Percentiles rank a stretch among this genome's conserved stretches.
Evolutionary conservation across 441 rosid species (phyloP).

Genomic region (Corymbia calophylla): DNA sequence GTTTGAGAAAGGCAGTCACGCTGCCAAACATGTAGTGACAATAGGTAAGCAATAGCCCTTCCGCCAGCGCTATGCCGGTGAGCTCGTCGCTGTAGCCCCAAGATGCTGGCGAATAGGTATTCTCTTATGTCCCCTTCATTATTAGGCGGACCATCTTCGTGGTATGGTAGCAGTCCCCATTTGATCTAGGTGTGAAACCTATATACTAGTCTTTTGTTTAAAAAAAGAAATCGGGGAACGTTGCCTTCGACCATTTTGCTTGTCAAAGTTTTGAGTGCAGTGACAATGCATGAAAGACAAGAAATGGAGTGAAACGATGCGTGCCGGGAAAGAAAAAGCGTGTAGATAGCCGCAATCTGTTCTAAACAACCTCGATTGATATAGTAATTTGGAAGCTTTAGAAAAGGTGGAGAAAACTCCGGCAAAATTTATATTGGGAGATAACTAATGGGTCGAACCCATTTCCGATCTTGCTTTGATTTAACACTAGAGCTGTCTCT

Average conservation of each 20-base stretch:
- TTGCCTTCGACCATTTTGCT: background rate
- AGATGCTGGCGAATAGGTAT: background rate
- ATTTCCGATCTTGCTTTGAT: background rate
- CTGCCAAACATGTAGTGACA: background rate
- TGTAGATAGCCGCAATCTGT: background rate
- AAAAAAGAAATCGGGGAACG: background rate
- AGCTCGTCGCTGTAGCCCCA: background rate
- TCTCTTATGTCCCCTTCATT: background rate
- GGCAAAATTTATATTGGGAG: background rate
- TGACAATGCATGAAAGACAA: background rate
- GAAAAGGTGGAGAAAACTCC: background rate
- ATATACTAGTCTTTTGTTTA: background rate
- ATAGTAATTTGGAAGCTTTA: background rate
- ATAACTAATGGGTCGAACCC: background rate
- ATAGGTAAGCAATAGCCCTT: background rate
- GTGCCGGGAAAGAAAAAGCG: background rate
- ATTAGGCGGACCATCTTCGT: background rate
- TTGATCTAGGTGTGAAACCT: background rate
- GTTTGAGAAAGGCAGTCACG: background rate
- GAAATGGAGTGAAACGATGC: background rate
- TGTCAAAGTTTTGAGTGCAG: background rate
- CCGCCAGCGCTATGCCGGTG: background rate
- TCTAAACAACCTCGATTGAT: background rate
- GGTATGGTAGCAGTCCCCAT: background rate
- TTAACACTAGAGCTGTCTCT: background rate